phyloP scores from a whole-genome alignment of 495 filamentous ascomycete genomes.

The Coniosporium apollinis region DNA sequence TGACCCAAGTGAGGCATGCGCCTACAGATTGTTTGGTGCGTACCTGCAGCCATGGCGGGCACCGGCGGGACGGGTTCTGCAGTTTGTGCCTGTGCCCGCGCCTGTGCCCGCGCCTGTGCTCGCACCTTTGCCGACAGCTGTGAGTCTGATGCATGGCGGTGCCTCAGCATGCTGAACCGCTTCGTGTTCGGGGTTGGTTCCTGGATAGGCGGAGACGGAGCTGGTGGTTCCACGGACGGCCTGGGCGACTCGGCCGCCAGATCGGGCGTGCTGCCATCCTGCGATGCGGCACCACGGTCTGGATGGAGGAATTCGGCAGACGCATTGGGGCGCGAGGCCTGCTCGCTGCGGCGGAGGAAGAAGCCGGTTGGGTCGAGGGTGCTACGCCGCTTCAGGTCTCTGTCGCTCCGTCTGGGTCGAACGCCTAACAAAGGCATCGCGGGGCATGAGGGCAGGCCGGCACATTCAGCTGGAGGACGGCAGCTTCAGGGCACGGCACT shows the following conservation, averaged over 20 bases:
- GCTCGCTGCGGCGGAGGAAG: conserved; percentile 11
- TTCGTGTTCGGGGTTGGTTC: conserved; percentile 26
- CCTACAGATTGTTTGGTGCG: conserved; percentile 7
- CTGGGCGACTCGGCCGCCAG: not conserved
- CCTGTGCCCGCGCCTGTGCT: conserved; percentile 54
- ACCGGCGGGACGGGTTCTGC: conserved; percentile 38
- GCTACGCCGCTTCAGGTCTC: conserved; percentile 22
- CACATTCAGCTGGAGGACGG: conserved; percentile 1
- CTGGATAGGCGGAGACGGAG: conserved; percentile 2
- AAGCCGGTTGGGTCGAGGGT: conserved; percentile 19
- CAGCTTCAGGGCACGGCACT: not conserved
- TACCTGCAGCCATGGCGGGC: conserved; percentile 24
- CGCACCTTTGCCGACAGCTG: conserved; percentile 68
- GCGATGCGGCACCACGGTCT: conserved; percentile 7
- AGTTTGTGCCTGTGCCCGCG: conserved; percentile 33
- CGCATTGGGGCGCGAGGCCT: conserved; percentile 8
- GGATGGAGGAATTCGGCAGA: conserved; percentile 10
- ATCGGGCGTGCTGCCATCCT: conserved; percentile 9
- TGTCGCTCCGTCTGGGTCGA: conserved; percentile 19
- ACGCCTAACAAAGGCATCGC: conserved; percentile 25
- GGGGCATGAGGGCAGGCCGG: conserved; percentile 7
- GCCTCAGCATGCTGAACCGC: conserved; percentile 78
- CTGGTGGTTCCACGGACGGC: not conserved
- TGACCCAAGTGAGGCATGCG: conserved; percentile 3
- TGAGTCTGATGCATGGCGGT: conserved; percentile 87